Base-by-base conservation (phyloP, 2,329 filamentous ascomycete species). In the Phaeoacremonium minimum region DNA sequence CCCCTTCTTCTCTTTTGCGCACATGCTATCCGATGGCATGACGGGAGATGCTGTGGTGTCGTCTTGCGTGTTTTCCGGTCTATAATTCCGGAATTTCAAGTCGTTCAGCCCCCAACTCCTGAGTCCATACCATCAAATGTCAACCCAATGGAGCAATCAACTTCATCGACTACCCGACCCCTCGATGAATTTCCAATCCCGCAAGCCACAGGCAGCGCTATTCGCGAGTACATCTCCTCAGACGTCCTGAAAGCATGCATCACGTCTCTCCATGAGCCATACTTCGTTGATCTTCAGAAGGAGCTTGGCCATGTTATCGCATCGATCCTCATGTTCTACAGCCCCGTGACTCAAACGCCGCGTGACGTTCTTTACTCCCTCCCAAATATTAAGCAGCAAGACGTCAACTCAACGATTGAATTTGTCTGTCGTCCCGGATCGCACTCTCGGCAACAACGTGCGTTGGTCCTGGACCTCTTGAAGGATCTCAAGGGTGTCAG, bases 221-320 rank as follows among this genome's bases (percentile, higher is more conserved):
- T 97, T 44, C 82, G 90, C 35, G 88, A 95, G 53, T 98, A 90
- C 60, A 90, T 97, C 53, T 88, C 83, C 35, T 80, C 81, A 5
- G 86, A 95, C 47, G 87, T 97, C 3, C 75, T 98, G 33, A 87
- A 90, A 64, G 88, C 89, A 0, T 91, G 86, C 52, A 87, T 96
- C 56, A 87, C 83, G 2, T 94, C 87, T 3, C 79, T 98, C 34
- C 87, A 97, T 61, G 93, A 98, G 48, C 83, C 88, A 0, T 96
- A 97, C 60, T 98, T 97, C 60, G 90, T 96, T 20, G 93, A 98
- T 48, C 78, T 94, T 44, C 93, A 98, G 53, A 91, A 90, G 56
- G 90, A 98, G 35, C 73, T 98, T 15, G 91, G 89, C 1, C 77
- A 82, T 15, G 71, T 97, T 26, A 95, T 98, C 43, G 90, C 90